A percentile compares a stretch with the other conserved stretches of the same genome.
These are phyloP conservation scores for Ophiosphaerella narmari DNA, from an alignment of 2,329 filamentous ascomycete genomes.

Conservation along the genomic window DNA sequence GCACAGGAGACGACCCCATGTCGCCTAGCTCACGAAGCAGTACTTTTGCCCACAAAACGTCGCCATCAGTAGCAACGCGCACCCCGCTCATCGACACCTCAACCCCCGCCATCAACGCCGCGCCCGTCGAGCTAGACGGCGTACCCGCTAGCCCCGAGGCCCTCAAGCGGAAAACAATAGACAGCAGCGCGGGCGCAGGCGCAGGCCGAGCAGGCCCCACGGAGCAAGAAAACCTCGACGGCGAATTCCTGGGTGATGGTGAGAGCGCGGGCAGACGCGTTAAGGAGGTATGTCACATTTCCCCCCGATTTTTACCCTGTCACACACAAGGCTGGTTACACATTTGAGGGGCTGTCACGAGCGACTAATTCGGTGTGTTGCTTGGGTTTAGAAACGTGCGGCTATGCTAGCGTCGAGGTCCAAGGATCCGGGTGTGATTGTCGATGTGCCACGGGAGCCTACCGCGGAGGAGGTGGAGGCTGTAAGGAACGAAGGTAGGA, in stretches of 20 bases:
- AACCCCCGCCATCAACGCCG: constrained; percentile 49
- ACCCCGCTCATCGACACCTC: constrained; percentile 45
- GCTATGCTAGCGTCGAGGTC: constrained; percentile 44
- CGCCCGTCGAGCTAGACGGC: constrained; percentile 52
- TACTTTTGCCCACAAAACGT: constrained; percentile 37
- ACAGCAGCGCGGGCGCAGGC: background rate
- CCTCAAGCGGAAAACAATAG: constrained; percentile 22
- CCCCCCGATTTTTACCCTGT: too few relatives aligned
- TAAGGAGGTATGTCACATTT: constrained; percentile 28
- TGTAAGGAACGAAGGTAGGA: constrained; percentile 28
- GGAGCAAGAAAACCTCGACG: constrained; percentile 36
- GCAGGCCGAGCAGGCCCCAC: constrained; percentile 20
- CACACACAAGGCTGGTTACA: too few relatives aligned
- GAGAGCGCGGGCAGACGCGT: constrained; percentile 18
- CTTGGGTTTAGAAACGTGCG: constrained; percentile 40
- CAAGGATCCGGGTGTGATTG: constrained; percentile 51
- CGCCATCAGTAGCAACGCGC: constrained; percentile 23
- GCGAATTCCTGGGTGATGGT: constrained; percentile 33
- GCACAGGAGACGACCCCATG: constrained; percentile 15
- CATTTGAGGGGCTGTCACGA: too few relatives aligned
- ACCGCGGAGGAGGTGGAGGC: constrained; percentile 52
- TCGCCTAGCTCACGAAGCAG: constrained; percentile 24
- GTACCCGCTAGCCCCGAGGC: constrained; percentile 28
- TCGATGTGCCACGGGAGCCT: constrained; percentile 51
- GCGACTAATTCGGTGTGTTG: background rate